Evolutionary conservation across 768 basidiomycete species (phyloP), one percentile per base, ranked within the genome.

Genomic region (Phaffia australis): DNA sequence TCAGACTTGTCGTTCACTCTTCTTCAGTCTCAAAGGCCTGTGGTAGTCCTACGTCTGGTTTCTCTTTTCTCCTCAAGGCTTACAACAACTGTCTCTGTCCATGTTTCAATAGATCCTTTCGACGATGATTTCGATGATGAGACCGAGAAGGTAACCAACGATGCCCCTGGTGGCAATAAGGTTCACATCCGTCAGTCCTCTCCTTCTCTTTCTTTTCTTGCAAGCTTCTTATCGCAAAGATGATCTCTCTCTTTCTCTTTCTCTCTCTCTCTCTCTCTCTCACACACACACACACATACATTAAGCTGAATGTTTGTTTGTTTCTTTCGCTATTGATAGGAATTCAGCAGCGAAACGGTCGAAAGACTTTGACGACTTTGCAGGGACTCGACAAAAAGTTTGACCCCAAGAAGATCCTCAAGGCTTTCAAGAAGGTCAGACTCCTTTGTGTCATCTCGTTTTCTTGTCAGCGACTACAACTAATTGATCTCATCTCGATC

Each of bases 311-410:
- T 30, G 1, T 51, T 18, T 32, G 9, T 16, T 19, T 55, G 30
- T 19, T 42, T 5, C 8, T 23, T 21, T 48, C 35, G 56, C 46
- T 15, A 48, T 29, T 3, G 50, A 25, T 65, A 77, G 76, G 95
- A 81, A 88, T 99, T 74, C 95, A 99, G 78, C 95, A 99, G 79
- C 84, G 95, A 75, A 99, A 98, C 83, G 95, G 95, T 70, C 84
- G 95, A 75, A 99, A 99, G 83, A 95, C 92, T 69, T 79, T 97
- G 81, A 99, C 95, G 51, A 99, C 93, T 66, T 81, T 98, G 72
- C 93, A 98, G 78, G 95, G 95, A 69, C 78, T 99, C 71, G 88
- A 89, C 64, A 90, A 87, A 78, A 91, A 92, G 79, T 97, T 94
- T 78, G 91, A 97, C 77, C 83, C 85, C 71, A 98, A 95, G 85